Conservation (phyloP, 768 basidiomycete species). For the Dioszegia hungarica region DNA sequence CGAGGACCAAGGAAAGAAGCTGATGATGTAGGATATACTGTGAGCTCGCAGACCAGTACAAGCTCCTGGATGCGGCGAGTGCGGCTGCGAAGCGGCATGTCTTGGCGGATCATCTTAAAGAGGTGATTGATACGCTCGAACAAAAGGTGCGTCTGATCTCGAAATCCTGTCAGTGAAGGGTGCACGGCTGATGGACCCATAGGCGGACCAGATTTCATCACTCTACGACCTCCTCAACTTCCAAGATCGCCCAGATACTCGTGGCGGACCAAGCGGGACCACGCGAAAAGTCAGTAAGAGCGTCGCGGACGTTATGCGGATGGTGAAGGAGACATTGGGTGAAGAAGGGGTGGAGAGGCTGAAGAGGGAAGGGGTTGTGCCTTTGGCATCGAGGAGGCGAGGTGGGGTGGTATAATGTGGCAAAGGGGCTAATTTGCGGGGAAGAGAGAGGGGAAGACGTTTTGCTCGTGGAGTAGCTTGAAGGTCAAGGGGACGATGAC, state of each 20-base stretch:
- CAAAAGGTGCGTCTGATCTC: conserved; percentile 71
- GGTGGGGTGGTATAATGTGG: not conserved
- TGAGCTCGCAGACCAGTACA: conserved; percentile 89
- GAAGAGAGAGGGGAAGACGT: no score
- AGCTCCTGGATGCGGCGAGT: conserved; percentile 75
- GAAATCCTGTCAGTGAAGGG: not conserved
- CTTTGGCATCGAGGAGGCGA: not conserved
- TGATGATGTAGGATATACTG: conserved; percentile 66
- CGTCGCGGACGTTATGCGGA: conserved; percentile 32
- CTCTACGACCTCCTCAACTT: conserved; percentile 77
- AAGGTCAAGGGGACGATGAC: no score
- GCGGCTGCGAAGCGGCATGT: conserved; percentile 75
- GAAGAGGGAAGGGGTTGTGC: conserved; percentile 21
- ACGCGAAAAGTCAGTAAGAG: conserved; percentile 11
- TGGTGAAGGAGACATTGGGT: conserved; percentile 32
- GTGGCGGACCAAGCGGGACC: not conserved
- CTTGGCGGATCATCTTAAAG: conserved; percentile 80
- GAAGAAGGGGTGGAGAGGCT: conserved; percentile 33
- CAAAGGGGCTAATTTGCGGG: no score
- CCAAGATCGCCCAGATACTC: conserved; percentile 28
- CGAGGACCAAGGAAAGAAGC: not conserved
- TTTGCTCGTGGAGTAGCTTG: no score
- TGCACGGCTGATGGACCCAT: not conserved
- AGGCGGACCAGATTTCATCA: conserved; percentile 93
- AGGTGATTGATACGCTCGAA: conserved; percentile 88